A percentile compares a stretch with the other conserved stretches of the same genome.
Evolutionary conservation across 768 basidiomycete genomes (phyloP).

Genomic region (Postia placenta): DNA sequence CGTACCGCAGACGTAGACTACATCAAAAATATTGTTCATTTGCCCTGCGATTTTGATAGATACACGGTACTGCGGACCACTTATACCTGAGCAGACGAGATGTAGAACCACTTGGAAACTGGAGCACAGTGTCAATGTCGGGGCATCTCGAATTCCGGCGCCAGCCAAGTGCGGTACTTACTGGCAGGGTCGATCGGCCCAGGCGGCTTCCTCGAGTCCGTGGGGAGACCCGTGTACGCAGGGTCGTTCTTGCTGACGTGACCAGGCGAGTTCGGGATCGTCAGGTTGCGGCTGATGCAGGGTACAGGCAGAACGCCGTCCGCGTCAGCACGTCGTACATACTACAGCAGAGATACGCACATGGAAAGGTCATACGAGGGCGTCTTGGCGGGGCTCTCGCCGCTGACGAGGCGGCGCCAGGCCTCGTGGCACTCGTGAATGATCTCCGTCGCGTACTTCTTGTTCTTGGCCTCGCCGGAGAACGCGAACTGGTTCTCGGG

Average conservation of each 20-base stretch:
- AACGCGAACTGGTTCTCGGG: slow-evolving; percentile 98
- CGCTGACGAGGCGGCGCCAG: slow-evolving; percentile 88
- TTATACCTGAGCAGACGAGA: slow-evolving; percentile 80
- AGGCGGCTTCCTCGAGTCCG: slow-evolving; percentile 76
- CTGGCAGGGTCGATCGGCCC: slow-evolving; percentile 89
- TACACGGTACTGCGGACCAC: slow-evolving; percentile 8
- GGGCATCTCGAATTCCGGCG: background rate
- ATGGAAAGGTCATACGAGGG: slow-evolving; percentile 73
- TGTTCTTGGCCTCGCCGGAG: slow-evolving; percentile 99
- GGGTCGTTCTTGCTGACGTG: slow-evolving; percentile 57
- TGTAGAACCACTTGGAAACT: slow-evolving; percentile 95
- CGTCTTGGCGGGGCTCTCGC: slow-evolving; percentile 73
- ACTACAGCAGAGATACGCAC: slow-evolving; percentile 41
- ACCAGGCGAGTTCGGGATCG: slow-evolving; percentile 69
- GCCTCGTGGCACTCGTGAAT: slow-evolving; percentile 99
- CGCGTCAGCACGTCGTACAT: background rate
- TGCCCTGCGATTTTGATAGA: slow-evolving; percentile 10
- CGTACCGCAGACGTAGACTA: background rate
- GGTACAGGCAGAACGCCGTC: too few relatives aligned
- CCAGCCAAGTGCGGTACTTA: slow-evolving; percentile 30
- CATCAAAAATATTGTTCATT: background rate
- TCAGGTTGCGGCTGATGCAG: slow-evolving; percentile 68
- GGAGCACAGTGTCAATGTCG: background rate
- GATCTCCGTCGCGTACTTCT: slow-evolving; percentile 98
- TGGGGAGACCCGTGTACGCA: slow-evolving; percentile 59